phyloP scores from a whole-genome alignment of 2,329 filamentous ascomycete genomes.

The Gnomoniopsis sp. region DNA sequence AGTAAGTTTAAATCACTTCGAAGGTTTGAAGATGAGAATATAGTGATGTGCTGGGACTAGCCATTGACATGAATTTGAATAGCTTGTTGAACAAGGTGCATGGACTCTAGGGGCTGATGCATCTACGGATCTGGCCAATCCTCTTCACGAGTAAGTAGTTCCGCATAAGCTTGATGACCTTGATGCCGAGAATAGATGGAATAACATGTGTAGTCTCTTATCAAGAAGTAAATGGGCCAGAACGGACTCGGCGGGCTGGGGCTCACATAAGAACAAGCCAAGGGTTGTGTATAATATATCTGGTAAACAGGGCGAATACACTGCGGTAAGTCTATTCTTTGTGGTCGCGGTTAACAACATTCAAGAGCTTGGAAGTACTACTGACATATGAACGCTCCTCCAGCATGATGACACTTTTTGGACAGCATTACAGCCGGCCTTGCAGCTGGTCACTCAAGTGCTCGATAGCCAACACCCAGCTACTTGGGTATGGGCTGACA shows the following conservation, averaged over 20 bases:
- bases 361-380: not conserved
- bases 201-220: constrained; percentile 1
- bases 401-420: constrained; percentile 9
- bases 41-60: not conserved
- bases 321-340: not conserved
- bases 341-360: not conserved
- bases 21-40: not conserved
- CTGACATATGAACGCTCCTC: not conserved
- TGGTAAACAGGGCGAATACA: constrained; percentile 11
- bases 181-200: not conserved
- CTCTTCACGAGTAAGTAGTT: constrained; percentile 11
- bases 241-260: not conserved
- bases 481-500: constrained; percentile 11
- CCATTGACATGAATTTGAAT: not conserved
- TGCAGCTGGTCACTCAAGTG: constrained; percentile 11
- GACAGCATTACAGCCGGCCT: constrained; percentile 13
- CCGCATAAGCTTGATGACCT: not conserved
- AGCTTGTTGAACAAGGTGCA: constrained; percentile 3
- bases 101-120: constrained; percentile 11
- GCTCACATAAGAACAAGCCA: not conserved
- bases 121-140: constrained; percentile 2
- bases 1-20: not conserved
- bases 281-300: constrained; percentile 9
- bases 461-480: constrained; percentile 11
- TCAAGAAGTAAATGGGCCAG: constrained; percentile 7